Evolutionary conservation across 768 basidiomycete genomes (phyloP), one percentile per base, ranked within the genome.

Genomic region (Boletus rubropictus): DNA sequence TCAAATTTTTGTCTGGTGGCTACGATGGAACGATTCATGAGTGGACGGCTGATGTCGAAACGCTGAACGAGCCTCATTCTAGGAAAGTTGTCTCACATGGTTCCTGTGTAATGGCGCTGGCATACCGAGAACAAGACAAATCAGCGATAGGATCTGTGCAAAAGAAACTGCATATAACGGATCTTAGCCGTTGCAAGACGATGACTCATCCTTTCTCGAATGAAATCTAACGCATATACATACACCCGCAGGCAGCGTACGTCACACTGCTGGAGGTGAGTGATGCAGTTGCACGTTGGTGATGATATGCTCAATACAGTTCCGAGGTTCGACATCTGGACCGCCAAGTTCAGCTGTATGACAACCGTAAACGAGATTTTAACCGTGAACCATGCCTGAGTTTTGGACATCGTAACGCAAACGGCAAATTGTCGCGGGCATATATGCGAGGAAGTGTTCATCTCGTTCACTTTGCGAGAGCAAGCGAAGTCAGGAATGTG

Each of bases 231-330:
- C 76, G 77, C 42, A 68, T 78, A 42, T 76, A 78, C 53, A 56
- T 71, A 21, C 70, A 76, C 49, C 72, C 72, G 33, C 68, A 76
- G 48, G 65, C 58, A 42, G 60, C 63, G n/a, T 60, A 69, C 45
- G 51, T 80, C 45, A 67, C 71, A 17, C 60, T 76, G 34, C 60
- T 78, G 20, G 77, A 81, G 70, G 78, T 72, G 53, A 58, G 73
- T 60, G 46, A 51, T 53, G 49, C 53, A 51, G 42, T 39, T 46
- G 36, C 42, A 39, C 51, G 49, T 29, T 33, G 36, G 28, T 34
- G 51, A 39, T 44, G 50, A 43, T 32, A 11, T 25, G 47, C 48
- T 56, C 41, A 58, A 46, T 38, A 35, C 32, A 33, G 36, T 39
- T 48, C 41, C 43, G 55, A 80, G 78, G 66, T 79, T 46, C 69